Base-by-base conservation (phyloP, 495 filamentous ascomycete species). In the Friedmanniomyces simplex region DNA sequence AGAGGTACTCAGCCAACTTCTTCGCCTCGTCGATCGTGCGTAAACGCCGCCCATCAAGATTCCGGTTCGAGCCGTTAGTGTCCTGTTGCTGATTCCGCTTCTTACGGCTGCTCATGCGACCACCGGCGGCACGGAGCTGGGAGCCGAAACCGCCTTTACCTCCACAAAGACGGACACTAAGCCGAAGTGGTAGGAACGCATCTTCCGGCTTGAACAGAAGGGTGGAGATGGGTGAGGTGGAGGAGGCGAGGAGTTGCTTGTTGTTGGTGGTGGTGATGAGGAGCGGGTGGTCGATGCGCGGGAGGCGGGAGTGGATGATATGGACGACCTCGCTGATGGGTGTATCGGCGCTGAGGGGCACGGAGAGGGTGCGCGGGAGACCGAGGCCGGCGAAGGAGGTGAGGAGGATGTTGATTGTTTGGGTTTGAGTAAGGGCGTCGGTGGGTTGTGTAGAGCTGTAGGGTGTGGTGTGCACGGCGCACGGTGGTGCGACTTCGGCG, bases 131-230 rank as follows among this genome's bases (percentile, higher is more conserved):
- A 67, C 93, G 89, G 26, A 98, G 83, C 70, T 97, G 94, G 6
- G 90, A 95, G 61, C 93, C 93, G 71, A 98, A 98, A 55, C 93
- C 93, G 68, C 93, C 93, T 68, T 98, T 98, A 64, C 93, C 93
- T 67, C 93, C 93, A 64, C 82, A 83, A 39, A 96, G 73, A 11
- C 86, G 75, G 7, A 82, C 73, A 16, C 82, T 82, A 25, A 97
- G 79, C 46, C 89, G 88, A 11, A 97, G 79, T 1, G 89, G 82
- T 53, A 98, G 78, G 61, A 96, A 82, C 57, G 75, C 76, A 37
- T 82, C 78, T 58, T 76, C 52, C n/a, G 66, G 55, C 37, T 59
- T 63, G 50, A 75, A 71, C 18, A 82, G 76, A 47, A 78, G 69
- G 7, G 72, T 60, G n/a, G 82, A 81, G 58, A 86, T 67, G 10